These are phyloP conservation scores for Eucalyptus globulus DNA, from an alignment of 345 rosid genomes.

Conservation along the genomic window DNA sequence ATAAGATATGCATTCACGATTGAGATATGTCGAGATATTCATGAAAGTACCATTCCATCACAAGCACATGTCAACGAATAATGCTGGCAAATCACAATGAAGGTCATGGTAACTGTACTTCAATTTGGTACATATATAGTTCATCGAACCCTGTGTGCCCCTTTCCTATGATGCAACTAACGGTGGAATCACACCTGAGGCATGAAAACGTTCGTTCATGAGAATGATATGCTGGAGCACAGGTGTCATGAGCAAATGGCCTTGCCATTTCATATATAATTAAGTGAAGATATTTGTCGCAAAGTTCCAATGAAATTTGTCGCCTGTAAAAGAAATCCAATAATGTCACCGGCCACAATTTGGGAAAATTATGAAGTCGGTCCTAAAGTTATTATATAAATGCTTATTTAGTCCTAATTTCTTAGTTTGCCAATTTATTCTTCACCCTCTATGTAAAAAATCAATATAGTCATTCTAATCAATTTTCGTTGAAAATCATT, in stretches of 20 bases:
- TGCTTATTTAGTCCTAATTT: not conserved
- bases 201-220: not conserved
- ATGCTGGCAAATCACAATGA: not conserved
- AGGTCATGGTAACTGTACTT: not conserved
- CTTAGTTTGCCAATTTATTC: not conserved
- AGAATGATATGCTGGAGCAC: not conserved
- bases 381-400: not conserved
- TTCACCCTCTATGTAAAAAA: accelerated
- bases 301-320: not conserved
- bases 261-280: not conserved
- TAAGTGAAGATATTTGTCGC: not conserved
- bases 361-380: not conserved
- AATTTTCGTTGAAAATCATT: not conserved
- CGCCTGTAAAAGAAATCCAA: not conserved
- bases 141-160: not conserved
- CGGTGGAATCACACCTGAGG: not conserved
- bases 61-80: accelerated
- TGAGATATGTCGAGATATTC: not conserved
- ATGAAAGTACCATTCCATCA: not conserved
- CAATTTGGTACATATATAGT: not conserved
- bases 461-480: not conserved
- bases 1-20: not conserved
- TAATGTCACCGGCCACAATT: not conserved
- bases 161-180: not conserved
- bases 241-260: not conserved